phyloP scores from a whole-genome alignment of 2,329 filamentous ascomycete genomes.

The Stachybotrys chartarum region DNA sequence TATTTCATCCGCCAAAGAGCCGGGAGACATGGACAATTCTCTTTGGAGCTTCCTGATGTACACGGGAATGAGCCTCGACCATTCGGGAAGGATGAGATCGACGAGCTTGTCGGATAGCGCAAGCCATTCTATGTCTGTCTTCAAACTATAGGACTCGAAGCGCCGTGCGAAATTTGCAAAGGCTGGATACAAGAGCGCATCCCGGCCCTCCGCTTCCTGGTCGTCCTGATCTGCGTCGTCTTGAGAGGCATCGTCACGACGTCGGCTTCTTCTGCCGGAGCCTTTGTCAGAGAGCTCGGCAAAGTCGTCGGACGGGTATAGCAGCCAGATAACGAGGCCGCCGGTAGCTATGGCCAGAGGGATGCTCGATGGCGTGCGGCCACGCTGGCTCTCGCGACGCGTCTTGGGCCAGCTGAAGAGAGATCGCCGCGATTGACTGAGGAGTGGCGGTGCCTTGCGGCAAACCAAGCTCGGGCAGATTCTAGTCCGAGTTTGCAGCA shows the following conservation, averaged over 20 bases:
- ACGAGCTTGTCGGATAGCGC: constrained; percentile 53
- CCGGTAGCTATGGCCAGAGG: constrained; percentile 25
- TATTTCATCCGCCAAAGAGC: constrained; percentile 85
- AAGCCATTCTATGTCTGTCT: constrained; percentile 49
- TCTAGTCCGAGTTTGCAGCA: neutral
- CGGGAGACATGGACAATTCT: constrained; percentile 80
- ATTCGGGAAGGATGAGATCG: constrained; percentile 70
- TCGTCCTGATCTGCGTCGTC: constrained; percentile 13
- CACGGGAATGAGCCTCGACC: constrained; percentile 69
- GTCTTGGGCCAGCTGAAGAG: constrained; percentile 10
- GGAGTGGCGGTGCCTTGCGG: neutral
- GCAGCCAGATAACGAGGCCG: constrained; percentile 33
- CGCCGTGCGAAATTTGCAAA: constrained; percentile 40
- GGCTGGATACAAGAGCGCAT: constrained; percentile 19
- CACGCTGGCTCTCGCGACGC: constrained; percentile 3
- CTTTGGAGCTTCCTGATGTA: constrained; percentile 77
- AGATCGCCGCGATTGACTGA: constrained; percentile 8
- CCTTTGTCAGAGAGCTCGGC: constrained; percentile 20
- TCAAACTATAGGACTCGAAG: constrained; percentile 46
- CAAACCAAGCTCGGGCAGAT: neutral
- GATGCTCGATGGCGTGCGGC: constrained; percentile 9
- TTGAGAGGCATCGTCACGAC: constrained; percentile 7
- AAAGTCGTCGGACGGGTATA: constrained; percentile 37
- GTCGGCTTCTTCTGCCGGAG: neutral
- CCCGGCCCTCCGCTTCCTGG: constrained; percentile 5